Percentiles rank a stretch among this genome's conserved stretches.
Evolutionary conservation across 306 rosid genomes (phyloP).

Genomic region (Dicorynia guianensis): DNA sequence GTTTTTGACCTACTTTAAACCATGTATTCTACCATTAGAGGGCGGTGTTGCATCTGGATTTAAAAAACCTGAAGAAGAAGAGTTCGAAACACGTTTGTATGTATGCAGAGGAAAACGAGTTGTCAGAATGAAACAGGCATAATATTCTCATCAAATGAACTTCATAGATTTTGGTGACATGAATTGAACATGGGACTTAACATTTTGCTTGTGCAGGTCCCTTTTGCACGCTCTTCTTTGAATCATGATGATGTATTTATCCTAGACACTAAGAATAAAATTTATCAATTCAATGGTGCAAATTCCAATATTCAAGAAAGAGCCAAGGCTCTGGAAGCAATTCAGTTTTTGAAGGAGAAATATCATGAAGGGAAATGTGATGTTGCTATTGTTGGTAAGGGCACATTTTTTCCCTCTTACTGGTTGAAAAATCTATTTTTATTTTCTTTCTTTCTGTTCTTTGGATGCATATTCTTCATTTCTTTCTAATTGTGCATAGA

Average conservation of each 20-base stretch:
- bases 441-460: slow-evolving; percentile 32
- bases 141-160: slow-evolving; percentile 30
- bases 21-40: slow-evolving; percentile 96
- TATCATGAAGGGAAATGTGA: slow-evolving; percentile 86
- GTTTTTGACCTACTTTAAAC: slow-evolving; percentile 95
- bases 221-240: slow-evolving; percentile 93
- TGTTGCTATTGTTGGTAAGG: slow-evolving; percentile 98
- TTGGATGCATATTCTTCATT: slow-evolving; percentile 32
- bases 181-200: slow-evolving; percentile 39
- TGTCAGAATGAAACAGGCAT: slow-evolving; percentile 98
- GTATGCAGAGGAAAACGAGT: slow-evolving; percentile 97
- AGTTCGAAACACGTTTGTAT: slow-evolving; percentile 85
- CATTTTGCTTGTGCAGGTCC: slow-evolving; percentile 69
- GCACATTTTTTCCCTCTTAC: slow-evolving; percentile 33
- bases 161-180: slow-evolving; percentile 37
- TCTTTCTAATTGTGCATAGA: slow-evolving; percentile 33
- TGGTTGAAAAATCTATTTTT: slow-evolving; percentile 19
- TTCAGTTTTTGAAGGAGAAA: slow-evolving; percentile 92
- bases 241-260: slow-evolving; percentile 98
- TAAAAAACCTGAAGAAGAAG: slow-evolving; percentile 77
- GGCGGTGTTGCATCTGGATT: slow-evolving; percentile 94
- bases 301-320: slow-evolving; percentile 99
- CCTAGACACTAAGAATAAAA: slow-evolving; percentile 82
- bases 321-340: slow-evolving; percentile 96
- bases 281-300: slow-evolving; percentile 97